Conservation (phyloP, 805 yeast genomes). For the Zygoascus bituminiphila region DNA sequence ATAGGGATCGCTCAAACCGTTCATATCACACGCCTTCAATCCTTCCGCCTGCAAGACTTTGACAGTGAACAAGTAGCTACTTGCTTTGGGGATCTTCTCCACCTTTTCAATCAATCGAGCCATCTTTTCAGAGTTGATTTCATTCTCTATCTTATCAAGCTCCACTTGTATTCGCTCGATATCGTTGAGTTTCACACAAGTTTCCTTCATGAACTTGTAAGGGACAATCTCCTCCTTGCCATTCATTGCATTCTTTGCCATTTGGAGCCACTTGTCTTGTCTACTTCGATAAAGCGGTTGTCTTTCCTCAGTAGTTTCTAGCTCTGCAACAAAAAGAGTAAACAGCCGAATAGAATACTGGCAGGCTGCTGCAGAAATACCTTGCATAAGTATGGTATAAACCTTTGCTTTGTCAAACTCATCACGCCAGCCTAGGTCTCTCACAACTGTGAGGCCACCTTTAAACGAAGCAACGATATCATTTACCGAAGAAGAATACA, state of each 20-base stretch:
- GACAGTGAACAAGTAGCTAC: conserved; percentile 52
- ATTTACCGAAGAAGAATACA: conserved; percentile 51
- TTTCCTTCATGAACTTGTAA: conserved; percentile 47
- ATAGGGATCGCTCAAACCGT: conserved; percentile 47
- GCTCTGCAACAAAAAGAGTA: conserved; percentile 20
- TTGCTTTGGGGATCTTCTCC: conserved; percentile 27
- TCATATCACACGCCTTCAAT: conserved; percentile 39
- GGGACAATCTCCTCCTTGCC: conserved; percentile 40
- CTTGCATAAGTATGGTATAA: conserved; percentile 51
- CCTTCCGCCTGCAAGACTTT: conserved; percentile 57
- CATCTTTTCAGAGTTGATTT: conserved; percentile 50
- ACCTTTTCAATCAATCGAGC: conserved; percentile 34
- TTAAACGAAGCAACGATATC: conserved; percentile 60
- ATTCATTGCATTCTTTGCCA: conserved; percentile 31
- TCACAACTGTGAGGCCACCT: conserved; percentile 49
- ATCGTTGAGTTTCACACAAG: conserved; percentile 74
- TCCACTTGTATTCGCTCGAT: conserved; percentile 39
- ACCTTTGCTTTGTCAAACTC: conserved; percentile 53
- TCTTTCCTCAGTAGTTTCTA: conserved; percentile 14
- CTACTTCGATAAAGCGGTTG: conserved; percentile 10
- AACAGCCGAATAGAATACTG: conserved; percentile 22
- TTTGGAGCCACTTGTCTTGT: conserved; percentile 30
- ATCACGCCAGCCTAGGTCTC: conserved; percentile 57
- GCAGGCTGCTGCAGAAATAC: conserved; percentile 54
- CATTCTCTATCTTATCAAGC: conserved; percentile 41